Evolutionary conservation across 495 filamentous ascomycete genomes (phyloP), one percentile per base, ranked within the genome.

Genomic region (Aspergillus cavernicola): DNA sequence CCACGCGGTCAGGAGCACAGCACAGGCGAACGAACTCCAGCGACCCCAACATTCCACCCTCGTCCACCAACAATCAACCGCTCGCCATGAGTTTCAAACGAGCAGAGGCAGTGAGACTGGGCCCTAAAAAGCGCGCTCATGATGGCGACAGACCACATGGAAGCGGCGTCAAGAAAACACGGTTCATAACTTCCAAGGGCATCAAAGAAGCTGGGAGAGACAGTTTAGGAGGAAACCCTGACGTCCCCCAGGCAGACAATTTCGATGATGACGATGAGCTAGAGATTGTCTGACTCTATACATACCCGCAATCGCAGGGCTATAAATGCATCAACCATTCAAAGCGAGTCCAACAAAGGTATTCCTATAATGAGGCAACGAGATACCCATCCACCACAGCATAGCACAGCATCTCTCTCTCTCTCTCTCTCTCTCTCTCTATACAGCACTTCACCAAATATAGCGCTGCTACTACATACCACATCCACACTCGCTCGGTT

Each of bases 161-260:
- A 59, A 70, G 63, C 20, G 64, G 63, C 4, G 67, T 74, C 11
- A 92, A 93, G 69, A 93, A 91, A 74, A 93, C 88, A 12, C 74
- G 89, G 15, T 93, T 95, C 61, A 80, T 90, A 33, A 92, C 84
- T 26, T 79, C 82, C 22, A 86, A 84, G 64, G 88, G 87, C 0
- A 89, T 89, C 52, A 80, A 80, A 60, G 86, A 88, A 64, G 86
- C 88, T 0, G 87, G 87, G 3, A 76, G 86, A 53, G 87, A 91
- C 56, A 90, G 88, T 61, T 55, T 89, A 4, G 86, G 86, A 26
- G 78, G 73, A 2, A 75, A 61, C 6, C 75, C 56, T 54, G 74
- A 58, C 46, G 55, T 41, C 52, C 61, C 48, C 48, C 64, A 58
- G 35, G 61, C 51, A 50, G 63, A 61, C 61, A 31, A 69, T 44